phyloP scores from a whole-genome alignment of 352 stramenopile genomes.

The Globisporangium nodosum region DNA sequence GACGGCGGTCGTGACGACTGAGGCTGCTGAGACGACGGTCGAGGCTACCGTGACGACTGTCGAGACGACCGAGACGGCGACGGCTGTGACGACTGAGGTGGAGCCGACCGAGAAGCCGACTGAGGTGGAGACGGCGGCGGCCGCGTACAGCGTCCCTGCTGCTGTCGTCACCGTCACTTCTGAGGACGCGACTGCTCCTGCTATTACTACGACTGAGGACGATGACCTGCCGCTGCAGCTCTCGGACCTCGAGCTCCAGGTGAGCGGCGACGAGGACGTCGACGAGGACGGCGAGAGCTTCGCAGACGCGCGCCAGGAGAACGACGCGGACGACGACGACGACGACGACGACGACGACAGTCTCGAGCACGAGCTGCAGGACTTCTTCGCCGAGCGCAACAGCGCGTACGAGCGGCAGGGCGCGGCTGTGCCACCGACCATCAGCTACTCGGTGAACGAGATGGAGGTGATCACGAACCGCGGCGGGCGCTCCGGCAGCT shows the following conservation, averaged over 20 bases:
- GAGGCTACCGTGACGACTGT: background rate
- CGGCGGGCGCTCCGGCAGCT: slow-evolving; percentile 50
- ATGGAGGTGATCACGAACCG: slow-evolving; percentile 83
- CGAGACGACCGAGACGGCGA: background rate
- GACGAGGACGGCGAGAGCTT: slow-evolving; percentile 4
- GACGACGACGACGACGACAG: slow-evolving; percentile 24
- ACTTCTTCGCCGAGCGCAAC: slow-evolving; percentile 11
- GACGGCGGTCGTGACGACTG: background rate
- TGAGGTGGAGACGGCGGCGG: background rate
- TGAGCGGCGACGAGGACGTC: background rate
- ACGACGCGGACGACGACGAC: slow-evolving; percentile 20
- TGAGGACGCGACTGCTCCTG: no score
- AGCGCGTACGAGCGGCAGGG: slow-evolving; percentile 7
- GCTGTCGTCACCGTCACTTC: background rate
- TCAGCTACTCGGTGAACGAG: slow-evolving; percentile 77
- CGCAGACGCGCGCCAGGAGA: slow-evolving; percentile 15
- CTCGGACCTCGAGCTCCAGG: background rate
- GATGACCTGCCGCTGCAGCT: slow-evolving; percentile 10
- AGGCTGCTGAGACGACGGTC: background rate
- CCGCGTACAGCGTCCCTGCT: background rate
- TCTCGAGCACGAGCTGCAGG: slow-evolving; percentile 20
- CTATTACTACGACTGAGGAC: background rate
- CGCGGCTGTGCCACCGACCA: slow-evolving; percentile 39
- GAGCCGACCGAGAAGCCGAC: no score
- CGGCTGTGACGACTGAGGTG: background rate